phyloP scores from a whole-genome alignment of 106 monocot genomes.

The Dioscorea alata region DNA sequence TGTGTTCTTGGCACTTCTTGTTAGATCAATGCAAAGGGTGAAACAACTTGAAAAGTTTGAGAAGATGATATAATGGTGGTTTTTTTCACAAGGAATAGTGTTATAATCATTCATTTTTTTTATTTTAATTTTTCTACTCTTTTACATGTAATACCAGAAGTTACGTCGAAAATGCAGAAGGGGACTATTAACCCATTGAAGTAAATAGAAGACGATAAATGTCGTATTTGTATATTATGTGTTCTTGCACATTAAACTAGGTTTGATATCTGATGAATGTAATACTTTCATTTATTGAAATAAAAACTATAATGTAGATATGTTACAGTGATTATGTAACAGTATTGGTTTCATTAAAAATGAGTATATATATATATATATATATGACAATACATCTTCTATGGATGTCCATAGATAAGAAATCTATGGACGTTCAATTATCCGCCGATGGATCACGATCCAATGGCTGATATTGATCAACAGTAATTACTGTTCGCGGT shows the following conservation, averaged over 20 bases:
- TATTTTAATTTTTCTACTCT: background rate
- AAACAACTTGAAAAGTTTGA: conserved; percentile 78
- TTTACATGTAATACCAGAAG: background rate
- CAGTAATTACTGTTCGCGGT: too few relatives aligned
- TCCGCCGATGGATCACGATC: too few relatives aligned
- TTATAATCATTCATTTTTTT: background rate
- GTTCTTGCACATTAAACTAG: background rate
- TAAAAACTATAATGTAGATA: too few relatives aligned
- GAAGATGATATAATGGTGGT: conserved; percentile 57
- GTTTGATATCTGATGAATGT: background rate
- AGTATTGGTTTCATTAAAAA: too few relatives aligned
- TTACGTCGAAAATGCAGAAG: background rate
- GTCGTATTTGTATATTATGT: background rate
- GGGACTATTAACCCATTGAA: background rate
- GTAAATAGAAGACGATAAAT: background rate
- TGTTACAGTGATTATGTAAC: too few relatives aligned
- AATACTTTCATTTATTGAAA: too few relatives aligned
- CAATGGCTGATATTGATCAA: too few relatives aligned
- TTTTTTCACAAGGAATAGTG: background rate
- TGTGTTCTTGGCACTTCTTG: conserved; percentile 47
- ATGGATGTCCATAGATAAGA: too few relatives aligned
- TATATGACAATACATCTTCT: too few relatives aligned
- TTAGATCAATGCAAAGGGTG: conserved; percentile 69
- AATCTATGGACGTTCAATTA: too few relatives aligned
- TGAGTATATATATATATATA: too few relatives aligned